Percentiles rank a stretch among this genome's conserved stretches.
phyloP scores from a whole-genome alignment of 805 yeast genomes.

The Trichomonascus vanleenenianus region DNA sequence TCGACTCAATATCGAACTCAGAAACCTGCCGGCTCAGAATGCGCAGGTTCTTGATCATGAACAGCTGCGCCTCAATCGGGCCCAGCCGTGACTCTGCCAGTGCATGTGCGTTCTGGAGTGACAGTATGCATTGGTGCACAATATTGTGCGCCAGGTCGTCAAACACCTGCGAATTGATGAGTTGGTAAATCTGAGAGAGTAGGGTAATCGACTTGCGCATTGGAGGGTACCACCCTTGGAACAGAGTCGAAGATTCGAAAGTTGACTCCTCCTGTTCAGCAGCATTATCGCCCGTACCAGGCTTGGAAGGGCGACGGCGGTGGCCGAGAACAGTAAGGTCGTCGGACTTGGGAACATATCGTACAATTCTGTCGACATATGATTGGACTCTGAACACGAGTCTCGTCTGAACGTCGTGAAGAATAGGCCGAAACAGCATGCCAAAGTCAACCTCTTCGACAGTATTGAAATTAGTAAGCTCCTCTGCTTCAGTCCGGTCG shows the following conservation, averaged over 20 bases:
- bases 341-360: conserved; percentile 57
- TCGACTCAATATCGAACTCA: conserved; percentile 72
- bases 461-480: conserved; percentile 1
- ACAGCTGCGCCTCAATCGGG: conserved; percentile 50
- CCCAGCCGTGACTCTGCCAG: conserved; percentile 42
- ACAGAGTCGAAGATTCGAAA: conserved; percentile 20
- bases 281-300: conserved; percentile 12
- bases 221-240: conserved; percentile 55
- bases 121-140: conserved; percentile 65
- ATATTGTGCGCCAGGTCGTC: conserved; percentile 85
- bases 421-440: conserved; percentile 57
- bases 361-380: conserved; percentile 59
- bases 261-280: conserved; percentile 2
- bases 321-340: conserved; percentile 51
- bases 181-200: conserved; percentile 69
- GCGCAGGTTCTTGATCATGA: conserved; percentile 63
- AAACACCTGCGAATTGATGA: conserved; percentile 66
- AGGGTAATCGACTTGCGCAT: conserved; percentile 59
- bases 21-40: conserved; percentile 61
- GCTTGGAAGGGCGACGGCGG: conserved; percentile 2
- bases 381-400: conserved; percentile 72
- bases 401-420: conserved; percentile 72
- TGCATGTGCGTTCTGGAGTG: conserved; percentile 49
- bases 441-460: conserved; percentile 35
- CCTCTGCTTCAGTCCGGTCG: conserved; percentile 19